A percentile compares a stretch with the other conserved stretches of the same genome.
Evolutionary conservation across 108 stramenopile species (phyloP).

Genomic region (Pseudonitzschia multiseries): DNA sequence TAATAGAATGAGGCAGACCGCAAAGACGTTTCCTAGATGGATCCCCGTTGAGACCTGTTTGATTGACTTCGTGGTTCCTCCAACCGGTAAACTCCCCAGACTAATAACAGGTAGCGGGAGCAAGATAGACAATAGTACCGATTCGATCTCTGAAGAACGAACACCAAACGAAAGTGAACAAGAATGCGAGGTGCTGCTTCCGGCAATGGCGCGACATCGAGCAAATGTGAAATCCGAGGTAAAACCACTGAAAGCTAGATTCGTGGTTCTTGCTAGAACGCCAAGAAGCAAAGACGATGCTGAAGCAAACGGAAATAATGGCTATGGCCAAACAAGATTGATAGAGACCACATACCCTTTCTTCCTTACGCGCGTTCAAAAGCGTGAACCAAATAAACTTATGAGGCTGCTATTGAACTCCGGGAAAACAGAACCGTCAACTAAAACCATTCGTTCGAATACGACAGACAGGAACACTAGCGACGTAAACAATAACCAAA

Average conservation of each 20-base stretch:
- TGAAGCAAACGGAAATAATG: background rate
- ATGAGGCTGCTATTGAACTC: slow-evolving; percentile 15
- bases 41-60: slow-evolving; percentile 17
- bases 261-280: slow-evolving; percentile 16
- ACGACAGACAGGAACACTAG: background rate
- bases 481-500: background rate
- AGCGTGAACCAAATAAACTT: slow-evolving; percentile 13
- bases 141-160: background rate
- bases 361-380: slow-evolving; percentile 25
- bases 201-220: slow-evolving; percentile 20
- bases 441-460: background rate
- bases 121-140: background rate
- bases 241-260: slow-evolving; percentile 29
- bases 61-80: slow-evolving; percentile 22
- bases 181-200: slow-evolving; percentile 26
- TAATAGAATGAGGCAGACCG: background rate
- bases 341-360: slow-evolving; percentile 15
- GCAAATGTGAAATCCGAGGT: slow-evolving; percentile 17
- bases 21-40: slow-evolving; percentile 11
- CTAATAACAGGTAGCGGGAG: slow-evolving; percentile 6
- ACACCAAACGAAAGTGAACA: slow-evolving; percentile 7
- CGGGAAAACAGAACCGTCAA: background rate
- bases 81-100: slow-evolving; percentile 19
- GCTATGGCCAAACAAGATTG: background rate
- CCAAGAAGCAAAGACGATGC: background rate